Evolutionary conservation across 2,329 filamentous ascomycete genomes (phyloP), one percentile per base, ranked within the genome.

Genomic region (Cladosporium sp.): DNA sequence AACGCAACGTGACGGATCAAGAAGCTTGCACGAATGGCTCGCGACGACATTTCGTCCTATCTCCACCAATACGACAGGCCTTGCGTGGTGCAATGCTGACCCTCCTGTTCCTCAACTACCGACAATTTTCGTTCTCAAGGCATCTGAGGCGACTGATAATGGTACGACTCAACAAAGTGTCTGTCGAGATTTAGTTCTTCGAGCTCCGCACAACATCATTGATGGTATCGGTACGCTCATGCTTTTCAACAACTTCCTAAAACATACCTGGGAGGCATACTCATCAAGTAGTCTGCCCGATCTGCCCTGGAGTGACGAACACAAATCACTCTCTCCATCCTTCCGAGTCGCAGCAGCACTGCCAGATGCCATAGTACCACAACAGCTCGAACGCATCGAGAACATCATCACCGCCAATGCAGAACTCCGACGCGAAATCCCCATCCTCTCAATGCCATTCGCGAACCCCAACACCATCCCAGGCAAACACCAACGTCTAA

Each of bases 221-320:
- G 51, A 54, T 34, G 51, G 51, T 7, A 54, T 54, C 19, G 51
- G 51, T 7, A 54, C 51, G 6, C 39, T 54, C 17, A 15, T 45
- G 24, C 51, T 54, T 25, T 54, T 54, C 51, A 36, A 54, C 39
- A 54, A 54, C 39, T n/a, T 54, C 19, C 19, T 54, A 7, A 44
- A 54, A 20, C 51, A 35, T 20, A 17, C 51, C 20, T 54, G 37
- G 9, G 25, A 42, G 3, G 37, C 39, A 2, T 42, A 34, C 17
- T 44, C 37, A 3, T 25, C 34, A 24, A 35, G 17, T 13, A 13
- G 10, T 12, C 24, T 15, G 20, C 39, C 34, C 12, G 8, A 19
- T 13, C 51, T 39, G 1, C 17, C 37, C 1, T 42, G 39, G 19
- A 39, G 37, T 12, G 39, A 54, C 9, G 51, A 54, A 20, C 28